These are phyloP conservation scores for Picea mariana DNA, from an alignment of 83 land plant species.

Conservation along the genomic window DNA sequence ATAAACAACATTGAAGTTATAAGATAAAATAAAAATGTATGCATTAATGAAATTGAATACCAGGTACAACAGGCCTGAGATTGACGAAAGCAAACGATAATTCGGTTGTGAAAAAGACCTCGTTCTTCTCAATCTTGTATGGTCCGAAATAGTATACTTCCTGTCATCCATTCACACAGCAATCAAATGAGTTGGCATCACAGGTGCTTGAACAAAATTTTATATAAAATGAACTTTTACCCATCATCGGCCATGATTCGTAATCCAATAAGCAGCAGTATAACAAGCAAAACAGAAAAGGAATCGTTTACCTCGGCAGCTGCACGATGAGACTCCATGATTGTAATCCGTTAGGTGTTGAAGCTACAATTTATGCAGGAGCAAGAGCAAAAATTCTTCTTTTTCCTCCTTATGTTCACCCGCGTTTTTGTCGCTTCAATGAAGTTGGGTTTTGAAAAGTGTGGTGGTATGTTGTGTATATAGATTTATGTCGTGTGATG, in stretches of 20 bases:
- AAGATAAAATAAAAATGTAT: not conserved
- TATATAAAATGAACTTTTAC: not conserved
- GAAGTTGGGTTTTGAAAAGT: too few species aligned
- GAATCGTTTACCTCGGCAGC: not conserved
- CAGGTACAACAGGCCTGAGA: slow-evolving; percentile 85
- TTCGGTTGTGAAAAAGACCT: slow-evolving; percentile 77
- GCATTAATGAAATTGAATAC: slow-evolving; percentile 19
- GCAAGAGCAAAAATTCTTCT: too few species aligned
- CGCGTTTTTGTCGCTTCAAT: too few species aligned
- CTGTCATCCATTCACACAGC: slow-evolving; percentile 9
- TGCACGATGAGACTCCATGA: not conserved
- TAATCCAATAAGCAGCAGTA: not conserved
- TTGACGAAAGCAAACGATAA: slow-evolving; percentile 83
- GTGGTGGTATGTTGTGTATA: too few species aligned
- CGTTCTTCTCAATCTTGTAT: slow-evolving; percentile 56
- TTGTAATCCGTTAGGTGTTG: not conserved
- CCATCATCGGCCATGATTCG: not conserved
- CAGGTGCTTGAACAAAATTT: too few species aligned
- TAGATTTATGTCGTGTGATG: too few species aligned
- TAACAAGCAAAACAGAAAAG: not conserved
- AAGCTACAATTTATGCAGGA: too few species aligned
- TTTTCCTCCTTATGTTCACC: too few species aligned
- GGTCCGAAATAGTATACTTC: slow-evolving; percentile 62
- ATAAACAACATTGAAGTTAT: not conserved
- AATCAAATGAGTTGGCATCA: too few species aligned